These are phyloP conservation scores for Copromyces sp. DNA, from an alignment of 495 filamentous ascomycete genomes.

Conservation along the genomic window DNA sequence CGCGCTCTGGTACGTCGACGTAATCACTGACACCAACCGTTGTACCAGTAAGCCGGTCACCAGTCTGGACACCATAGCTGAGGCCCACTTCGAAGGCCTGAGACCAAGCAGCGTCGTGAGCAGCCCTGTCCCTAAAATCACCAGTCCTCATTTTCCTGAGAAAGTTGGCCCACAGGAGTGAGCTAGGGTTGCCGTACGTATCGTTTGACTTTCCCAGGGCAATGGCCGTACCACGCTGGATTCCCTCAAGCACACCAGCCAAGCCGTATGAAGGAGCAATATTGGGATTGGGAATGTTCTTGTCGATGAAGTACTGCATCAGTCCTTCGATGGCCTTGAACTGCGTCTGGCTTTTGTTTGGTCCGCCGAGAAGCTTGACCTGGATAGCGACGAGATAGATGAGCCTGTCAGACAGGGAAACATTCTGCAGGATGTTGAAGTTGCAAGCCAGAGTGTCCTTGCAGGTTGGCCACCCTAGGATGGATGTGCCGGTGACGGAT, in stretches of 20 bases:
- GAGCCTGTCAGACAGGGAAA: not conserved
- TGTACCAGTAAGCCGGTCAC: not conserved
- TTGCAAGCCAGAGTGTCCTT: not conserved
- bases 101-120: constrained; percentile 1
- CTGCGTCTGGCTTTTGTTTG: not conserved
- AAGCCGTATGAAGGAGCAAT: not conserved
- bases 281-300: not conserved
- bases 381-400: not conserved
- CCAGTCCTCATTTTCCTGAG: not conserved
- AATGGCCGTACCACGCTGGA: constrained; percentile 2
- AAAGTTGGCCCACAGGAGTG: not conserved
- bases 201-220: not conserved
- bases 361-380: not conserved
- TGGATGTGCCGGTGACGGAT: not conserved
- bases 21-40: not conserved
- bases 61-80: not conserved
- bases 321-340: not conserved
- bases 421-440: not conserved
- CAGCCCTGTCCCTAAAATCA: not conserved
- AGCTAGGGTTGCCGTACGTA: constrained; percentile 1
- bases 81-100: not conserved
- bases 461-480: not conserved
- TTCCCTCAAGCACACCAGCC: not conserved
- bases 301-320: constrained; percentile 3
- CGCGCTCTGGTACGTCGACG: not conserved